Base-by-base conservation (phyloP, 495 filamentous ascomycete species). In the Tuber melanosporum region DNA sequence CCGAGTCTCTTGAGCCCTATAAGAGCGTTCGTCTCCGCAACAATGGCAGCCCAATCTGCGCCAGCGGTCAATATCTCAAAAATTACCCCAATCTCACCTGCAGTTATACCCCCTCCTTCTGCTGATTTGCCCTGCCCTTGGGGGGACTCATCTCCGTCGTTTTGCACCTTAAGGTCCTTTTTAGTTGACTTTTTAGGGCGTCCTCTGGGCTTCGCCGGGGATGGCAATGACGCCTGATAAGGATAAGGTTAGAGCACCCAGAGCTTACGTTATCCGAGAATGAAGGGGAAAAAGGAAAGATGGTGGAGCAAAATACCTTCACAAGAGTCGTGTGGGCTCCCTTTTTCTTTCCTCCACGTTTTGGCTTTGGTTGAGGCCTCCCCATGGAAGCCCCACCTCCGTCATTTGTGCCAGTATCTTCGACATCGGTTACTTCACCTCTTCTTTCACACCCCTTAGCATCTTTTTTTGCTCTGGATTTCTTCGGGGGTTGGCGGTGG, bases 91-190 rank as follows among this genome's bases (percentile, higher is more conserved):
- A 66, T 66, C 15, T 66, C 57, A 66, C 57, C 57, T 15, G 57
- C 57, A 66, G 57, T 66, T 66, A 66, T 66, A 66, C 57, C 26
- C 26, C 57, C 57, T 66, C 57, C 57, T 66, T 66, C 57, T 36
- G 4, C 57, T 17, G 26, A 19, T 36, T 66, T 36, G 0, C 26
- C 32, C 57, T 66, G 57, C 17, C 57, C 57, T 36, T 8, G 57
- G 57, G 57, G 26, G 57, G 14, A 3, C 26, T 36, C 57, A 9
- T 26, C 32, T 36, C 3, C 26, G 3, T 66, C 3, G 12, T 26
- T 12, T 17, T 2, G 57, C 17, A 14, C 26, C 57, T 36, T 66
- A 9, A 26, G 26, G 0, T 66, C 57, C 26, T 36, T 66, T 17
- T 32, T 32, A 19, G 14, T 6, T 66, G 14, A 7, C 26, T 66